Base-by-base conservation (phyloP, 768 basidiomycete genomes). In the Lyophyllum shimeji region DNA sequence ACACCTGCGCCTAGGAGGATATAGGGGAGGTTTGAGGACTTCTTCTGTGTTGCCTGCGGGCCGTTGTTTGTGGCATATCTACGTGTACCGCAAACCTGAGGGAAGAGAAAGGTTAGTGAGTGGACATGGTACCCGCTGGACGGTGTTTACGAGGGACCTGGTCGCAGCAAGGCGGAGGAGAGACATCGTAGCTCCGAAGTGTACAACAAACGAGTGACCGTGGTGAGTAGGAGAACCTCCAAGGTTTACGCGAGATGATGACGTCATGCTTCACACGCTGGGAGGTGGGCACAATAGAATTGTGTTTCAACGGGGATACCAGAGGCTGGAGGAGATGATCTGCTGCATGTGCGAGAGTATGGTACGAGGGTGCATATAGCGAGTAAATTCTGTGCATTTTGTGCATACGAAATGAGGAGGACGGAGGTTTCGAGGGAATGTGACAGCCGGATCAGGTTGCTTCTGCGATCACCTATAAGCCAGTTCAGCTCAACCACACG, bases 1-100 rank as follows among this genome's bases (percentile, higher is more conserved):
- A 73, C 64, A 64, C 81, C 83, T 6, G 74, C 76, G 47, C 78
- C 83, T 44, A 79, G 66, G 42, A 86, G 64, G 62, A 75, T 76
- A 54, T 73, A 68, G 1, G 82, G 80, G 13, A 76, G 66, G 59
- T 80, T 82, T 29, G 76, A 82, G 33, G 77, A 67, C 65, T 78
- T 81, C 51, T 77, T 73, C 42, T 75, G 62, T 43, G 78, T 61
- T 39, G 76, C 58, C n/a, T n/a, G n/a, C 7, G 76, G 65, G 18
- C 76, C 72, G 1, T 85, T 37, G 34, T 5, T 80, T 31, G 75
- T 67, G 27, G 80, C 71, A 62, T 77, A 79, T 58, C 80, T 65
- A 52, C 82, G 80, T 45, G 71, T 67, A 61, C 64, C 67, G 46
- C 70, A 66, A 52, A 69, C 63, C 76, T 78, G 40, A 31, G 42